These are phyloP conservation scores for Emergomyces orientalis DNA, from an alignment of 2,329 filamentous ascomycete genomes.

Conservation along the genomic window DNA sequence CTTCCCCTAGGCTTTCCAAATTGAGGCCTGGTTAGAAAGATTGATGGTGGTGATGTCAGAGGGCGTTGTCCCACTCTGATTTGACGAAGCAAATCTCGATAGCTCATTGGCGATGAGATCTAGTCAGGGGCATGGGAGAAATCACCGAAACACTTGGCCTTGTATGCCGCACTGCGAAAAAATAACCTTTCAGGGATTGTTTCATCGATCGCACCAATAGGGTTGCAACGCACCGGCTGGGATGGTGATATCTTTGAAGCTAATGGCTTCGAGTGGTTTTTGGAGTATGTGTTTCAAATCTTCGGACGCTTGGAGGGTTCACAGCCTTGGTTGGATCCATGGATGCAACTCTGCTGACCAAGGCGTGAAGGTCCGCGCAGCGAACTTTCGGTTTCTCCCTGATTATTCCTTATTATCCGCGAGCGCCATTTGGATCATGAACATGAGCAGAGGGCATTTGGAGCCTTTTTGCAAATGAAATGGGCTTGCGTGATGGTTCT, in stretches of 20 bases:
- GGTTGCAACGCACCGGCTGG: neutral
- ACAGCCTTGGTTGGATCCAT: neutral
- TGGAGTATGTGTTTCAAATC: neutral
- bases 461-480: no score
- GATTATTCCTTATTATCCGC: neutral
- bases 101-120: neutral
- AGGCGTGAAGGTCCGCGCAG: neutral
- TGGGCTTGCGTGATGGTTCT: no score
- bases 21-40: neutral
- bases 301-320: neutral
- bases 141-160: neutral
- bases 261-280: neutral
- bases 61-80: neutral
- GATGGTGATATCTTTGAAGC: neutral
- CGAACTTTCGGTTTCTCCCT: neutral
- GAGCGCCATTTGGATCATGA: neutral
- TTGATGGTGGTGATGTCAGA: neutral
- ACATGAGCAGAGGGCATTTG: neutral
- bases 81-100: neutral
- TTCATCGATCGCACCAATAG: neutral
- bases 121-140: neutral
- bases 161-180: neutral
- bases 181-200: neutral
- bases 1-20: neutral
- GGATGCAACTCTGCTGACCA: neutral